Evolutionary conservation across 2,329 filamentous ascomycete genomes (phyloP).

Genomic region (Dactylonectria macrodidyma): DNA sequence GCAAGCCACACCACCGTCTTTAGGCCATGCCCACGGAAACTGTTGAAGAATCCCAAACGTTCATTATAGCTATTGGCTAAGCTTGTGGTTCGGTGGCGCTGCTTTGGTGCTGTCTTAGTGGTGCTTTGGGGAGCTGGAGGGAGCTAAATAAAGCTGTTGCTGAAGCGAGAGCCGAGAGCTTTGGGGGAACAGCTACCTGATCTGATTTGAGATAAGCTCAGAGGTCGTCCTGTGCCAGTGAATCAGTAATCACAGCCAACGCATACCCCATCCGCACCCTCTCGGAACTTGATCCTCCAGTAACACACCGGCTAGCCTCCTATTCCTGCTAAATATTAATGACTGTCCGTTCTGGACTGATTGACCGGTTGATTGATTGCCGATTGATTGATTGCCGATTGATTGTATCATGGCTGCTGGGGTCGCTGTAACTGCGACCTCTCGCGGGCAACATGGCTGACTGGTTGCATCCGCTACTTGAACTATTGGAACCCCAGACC

Average conservation of each 20-base stretch:
- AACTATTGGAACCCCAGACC: slow-evolving; percentile 9
- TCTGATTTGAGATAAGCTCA: too few species aligned
- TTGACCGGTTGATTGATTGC: slow-evolving; percentile 17
- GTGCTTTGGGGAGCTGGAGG: neutral
- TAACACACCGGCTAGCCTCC: neutral
- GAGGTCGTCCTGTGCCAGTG: neutral
- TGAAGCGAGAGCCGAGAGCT: neutral
- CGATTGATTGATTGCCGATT: slow-evolving; percentile 22
- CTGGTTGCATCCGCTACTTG: slow-evolving; percentile 27
- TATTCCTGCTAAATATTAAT: neutral
- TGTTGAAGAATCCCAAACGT: slow-evolving; percentile 1
- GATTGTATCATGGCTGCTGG: slow-evolving; percentile 10
- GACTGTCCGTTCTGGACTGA: neutral
- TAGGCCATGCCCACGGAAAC: neutral
- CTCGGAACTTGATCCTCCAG: neutral
- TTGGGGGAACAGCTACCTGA: neutral
- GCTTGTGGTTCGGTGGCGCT: slow-evolving; percentile 10
- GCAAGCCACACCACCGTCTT: neutral
- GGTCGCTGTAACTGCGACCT: slow-evolving; percentile 9
- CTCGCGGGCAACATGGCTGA: slow-evolving; percentile 15
- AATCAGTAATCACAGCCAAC: slow-evolving; percentile 9
- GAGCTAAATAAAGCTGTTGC: slow-evolving; percentile 2
- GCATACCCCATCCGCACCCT: neutral
- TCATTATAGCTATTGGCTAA: slow-evolving; percentile 8
- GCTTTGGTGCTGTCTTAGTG: neutral